These are phyloP conservation scores for Aureobasidium sp. DNA, from an alignment of 2,329 filamentous ascomycete genomes.

Conservation along the genomic window DNA sequence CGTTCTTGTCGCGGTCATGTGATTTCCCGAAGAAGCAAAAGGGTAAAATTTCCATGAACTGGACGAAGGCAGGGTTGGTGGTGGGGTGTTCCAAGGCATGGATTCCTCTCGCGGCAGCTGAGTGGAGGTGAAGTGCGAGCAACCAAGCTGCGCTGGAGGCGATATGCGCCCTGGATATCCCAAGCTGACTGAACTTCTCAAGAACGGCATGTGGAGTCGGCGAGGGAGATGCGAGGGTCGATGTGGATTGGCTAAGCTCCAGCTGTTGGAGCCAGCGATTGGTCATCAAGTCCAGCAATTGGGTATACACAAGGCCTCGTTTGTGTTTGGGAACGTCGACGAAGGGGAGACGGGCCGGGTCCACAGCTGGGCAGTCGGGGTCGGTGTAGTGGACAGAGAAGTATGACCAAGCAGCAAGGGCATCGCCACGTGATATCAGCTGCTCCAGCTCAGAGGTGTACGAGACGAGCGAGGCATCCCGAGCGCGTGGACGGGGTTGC, in stretches of 20 bases:
- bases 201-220: background rate
- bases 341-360: background rate
- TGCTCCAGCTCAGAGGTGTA: conserved; percentile 2
- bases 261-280: conserved; percentile 1
- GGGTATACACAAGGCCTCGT: background rate
- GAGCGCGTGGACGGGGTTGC: background rate
- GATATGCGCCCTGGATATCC: background rate
- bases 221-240: background rate
- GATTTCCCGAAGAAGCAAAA: background rate
- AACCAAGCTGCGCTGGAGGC: background rate
- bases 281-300: background rate
- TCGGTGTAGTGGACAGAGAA: conserved; percentile 3
- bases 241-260: background rate
- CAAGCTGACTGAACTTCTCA: background rate
- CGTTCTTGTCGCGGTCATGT: background rate
- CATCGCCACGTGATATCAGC: background rate
- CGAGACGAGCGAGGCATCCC: background rate
- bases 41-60: background rate
- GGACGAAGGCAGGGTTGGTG: background rate
- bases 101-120: background rate
- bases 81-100: background rate
- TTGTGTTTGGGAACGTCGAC: conserved; percentile 8
- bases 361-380: conserved; percentile 1
- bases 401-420: conserved; percentile 11
- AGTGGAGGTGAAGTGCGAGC: background rate